Evolutionary conservation across 2,329 filamentous ascomycete genomes (phyloP), one percentile per base, ranked within the genome.

Genomic region (Venturia pyrina): DNA sequence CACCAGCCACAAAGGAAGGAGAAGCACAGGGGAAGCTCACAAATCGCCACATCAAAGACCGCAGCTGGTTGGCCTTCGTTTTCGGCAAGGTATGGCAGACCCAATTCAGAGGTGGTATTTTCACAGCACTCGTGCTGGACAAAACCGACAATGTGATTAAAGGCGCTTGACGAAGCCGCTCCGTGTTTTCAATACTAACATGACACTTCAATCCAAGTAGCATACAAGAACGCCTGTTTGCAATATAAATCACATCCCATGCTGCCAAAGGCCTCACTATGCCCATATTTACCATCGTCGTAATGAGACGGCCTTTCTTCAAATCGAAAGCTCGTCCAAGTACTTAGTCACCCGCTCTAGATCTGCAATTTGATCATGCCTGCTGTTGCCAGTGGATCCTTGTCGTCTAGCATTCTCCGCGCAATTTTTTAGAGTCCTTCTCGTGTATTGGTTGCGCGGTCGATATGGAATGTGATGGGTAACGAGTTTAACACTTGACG

Each of bases 401-500:
- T 59, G 53, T 59, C 53, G 5, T 59, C 32, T 6, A 21, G 5
- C 24, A 59, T 34, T 37, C 19, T 1, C 37, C 19, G 53, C 32
- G 53, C 53, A 59, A 59, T 1, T 37, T 5, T 37, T 21, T 4
- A n/a, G 28, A 15, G 13, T 53, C 13, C 21, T 15, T 53, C 48
- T 53, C 48, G 53, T 59, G 28, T 19, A 37, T 50, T 59, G 53
- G 17, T n/a, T 59, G 53, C 53, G 53, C 53, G 32, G 21, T 59
- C 21, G 15, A 32, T 59, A 15, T 59, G 5, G 28, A 21, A 4
- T 59, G 24, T 56, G 28, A 11, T 34, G 53, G 24, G 5, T 37
- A 24, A 21, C 17, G 53, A 17, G 32, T 44, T 46, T 65, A 65
- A 40, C 67, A 68, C 19, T 37, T 60, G 32, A 65, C 67, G 37